Evolutionary conservation across 2,329 filamentous ascomycete genomes (phyloP), one percentile per base, ranked within the genome.

Genomic region (Pseudogymnoascus sp.): DNA sequence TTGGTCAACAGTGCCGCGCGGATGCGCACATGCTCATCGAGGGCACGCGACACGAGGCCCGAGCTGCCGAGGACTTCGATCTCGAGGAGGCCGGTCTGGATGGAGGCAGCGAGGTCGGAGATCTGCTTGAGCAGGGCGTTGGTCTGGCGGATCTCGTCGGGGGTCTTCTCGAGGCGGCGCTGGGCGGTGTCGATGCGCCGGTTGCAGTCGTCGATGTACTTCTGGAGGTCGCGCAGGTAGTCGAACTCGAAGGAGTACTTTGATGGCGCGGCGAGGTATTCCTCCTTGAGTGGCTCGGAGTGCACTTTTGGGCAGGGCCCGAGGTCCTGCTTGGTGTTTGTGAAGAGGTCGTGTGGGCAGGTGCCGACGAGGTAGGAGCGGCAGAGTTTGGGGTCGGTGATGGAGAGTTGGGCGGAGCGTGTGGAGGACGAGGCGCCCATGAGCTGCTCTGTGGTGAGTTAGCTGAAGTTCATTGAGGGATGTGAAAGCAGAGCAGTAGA

Each of bases 301-400:
- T 99, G 95, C 25, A 93, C 84, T 75, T 93, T 95, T 61, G 90
- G 85, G 74, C 95, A 99, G 0, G 87, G 85, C 2, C 95, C 95
- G 36, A 98, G 85, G 75, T 99, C 95, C 82, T 98, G 93, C 80
- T 97, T 98, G 54, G 95, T 99, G 79, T 99, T 99, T 69, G 93
- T 99, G 83, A 99, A 99, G 73, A 99, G 91, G 75, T 99, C 95
- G 81, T 98, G 93, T 0, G 95, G 95, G 76, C 95, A 99, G 65
- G 91, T 96, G 71, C 95, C 95, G 67, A 86, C 92, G 61, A 99
- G 85, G 77, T 93, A 98, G 16, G 93, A 97, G 63, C 92, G 90
- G 81, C 95, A 99, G 71, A 96, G 90, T 78, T 96, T 97, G 63
- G 90, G 84, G 77, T 98, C 95, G 65, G 87, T 95, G 71, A 99